Conservation (phyloP, 768 basidiomycete species). For the Lactifluus piperatus region DNA sequence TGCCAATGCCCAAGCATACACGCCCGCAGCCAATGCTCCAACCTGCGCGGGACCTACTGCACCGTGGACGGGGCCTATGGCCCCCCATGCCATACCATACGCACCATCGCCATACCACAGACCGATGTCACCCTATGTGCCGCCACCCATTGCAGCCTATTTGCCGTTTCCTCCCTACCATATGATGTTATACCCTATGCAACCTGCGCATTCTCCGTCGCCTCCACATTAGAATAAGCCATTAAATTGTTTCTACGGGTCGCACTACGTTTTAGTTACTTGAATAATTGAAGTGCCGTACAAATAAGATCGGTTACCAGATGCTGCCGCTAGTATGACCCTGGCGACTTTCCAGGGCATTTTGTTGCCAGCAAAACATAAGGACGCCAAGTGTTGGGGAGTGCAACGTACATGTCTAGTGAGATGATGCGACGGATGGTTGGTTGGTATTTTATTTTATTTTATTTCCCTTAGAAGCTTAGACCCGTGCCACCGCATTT, state of each 20-base stretch:
- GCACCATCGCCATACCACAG: neutral
- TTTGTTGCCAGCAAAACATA: neutral
- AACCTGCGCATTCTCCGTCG: neutral
- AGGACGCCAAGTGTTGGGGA: too few species aligned
- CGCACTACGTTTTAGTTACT: neutral
- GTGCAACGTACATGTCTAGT: neutral
- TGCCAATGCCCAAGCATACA: neutral
- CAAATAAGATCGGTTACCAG: neutral
- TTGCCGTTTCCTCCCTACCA: neutral
- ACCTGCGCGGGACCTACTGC: neutral
- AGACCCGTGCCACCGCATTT: conserved; percentile 16
- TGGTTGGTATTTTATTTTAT: neutral
- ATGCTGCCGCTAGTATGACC: neutral
- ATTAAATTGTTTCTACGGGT: neutral
- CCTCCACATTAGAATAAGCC: neutral
- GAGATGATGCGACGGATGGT: neutral
- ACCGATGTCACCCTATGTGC: neutral
- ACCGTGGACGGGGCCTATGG: neutral
- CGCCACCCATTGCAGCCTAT: neutral
- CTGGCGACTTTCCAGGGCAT: neutral
- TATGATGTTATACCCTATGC: neutral
- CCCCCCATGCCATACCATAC: neutral
- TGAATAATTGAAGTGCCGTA: neutral
- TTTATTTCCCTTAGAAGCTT: too few species aligned
- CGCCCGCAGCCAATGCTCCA: neutral